A percentile compares a stretch with the other conserved stretches of the same genome.
Evolutionary conservation across 371 early-diverging fungal species (phyloP).

Genomic region (Dichotomocladium elegans): DNA sequence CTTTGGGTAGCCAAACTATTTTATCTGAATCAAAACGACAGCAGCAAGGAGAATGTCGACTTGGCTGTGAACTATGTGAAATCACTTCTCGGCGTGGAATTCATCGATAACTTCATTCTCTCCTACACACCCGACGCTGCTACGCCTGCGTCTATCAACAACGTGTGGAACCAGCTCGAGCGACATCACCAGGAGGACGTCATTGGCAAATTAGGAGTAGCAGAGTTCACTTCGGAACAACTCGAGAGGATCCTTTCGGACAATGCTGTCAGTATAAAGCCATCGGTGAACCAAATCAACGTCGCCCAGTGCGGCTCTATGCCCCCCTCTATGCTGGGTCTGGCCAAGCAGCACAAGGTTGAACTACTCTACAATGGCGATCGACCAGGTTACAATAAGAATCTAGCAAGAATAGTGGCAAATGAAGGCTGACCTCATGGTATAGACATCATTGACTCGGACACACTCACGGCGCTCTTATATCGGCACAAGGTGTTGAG

Average conservation of each 20-base stretch:
- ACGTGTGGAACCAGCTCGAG: constrained; percentile 27
- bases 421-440: too few species aligned
- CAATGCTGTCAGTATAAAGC: constrained; percentile 18
- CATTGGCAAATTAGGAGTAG: constrained; percentile 12
- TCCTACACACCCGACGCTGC: constrained; percentile 14
- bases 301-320: constrained; percentile 42
- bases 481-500: constrained; percentile 17
- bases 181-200: background rate
- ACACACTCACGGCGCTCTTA: constrained; percentile 31
- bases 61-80: constrained; percentile 36
- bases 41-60: constrained; percentile 20
- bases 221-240: constrained; percentile 12
- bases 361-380: constrained; percentile 53
- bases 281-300: constrained; percentile 24
- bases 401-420: background rate
- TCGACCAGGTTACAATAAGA: constrained; percentile 27
- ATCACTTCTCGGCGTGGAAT: constrained; percentile 28
- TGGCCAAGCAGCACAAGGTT: constrained; percentile 40
- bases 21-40: constrained; percentile 21
- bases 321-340: constrained; percentile 40
- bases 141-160: background rate
- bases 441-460: constrained; percentile 30
- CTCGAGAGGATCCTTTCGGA: constrained; percentile 20
- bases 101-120: constrained; percentile 50
- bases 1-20: constrained; percentile 52